Conservation (phyloP, 2,329 filamentous ascomycete species). For the Verticillium tricorpus region DNA sequence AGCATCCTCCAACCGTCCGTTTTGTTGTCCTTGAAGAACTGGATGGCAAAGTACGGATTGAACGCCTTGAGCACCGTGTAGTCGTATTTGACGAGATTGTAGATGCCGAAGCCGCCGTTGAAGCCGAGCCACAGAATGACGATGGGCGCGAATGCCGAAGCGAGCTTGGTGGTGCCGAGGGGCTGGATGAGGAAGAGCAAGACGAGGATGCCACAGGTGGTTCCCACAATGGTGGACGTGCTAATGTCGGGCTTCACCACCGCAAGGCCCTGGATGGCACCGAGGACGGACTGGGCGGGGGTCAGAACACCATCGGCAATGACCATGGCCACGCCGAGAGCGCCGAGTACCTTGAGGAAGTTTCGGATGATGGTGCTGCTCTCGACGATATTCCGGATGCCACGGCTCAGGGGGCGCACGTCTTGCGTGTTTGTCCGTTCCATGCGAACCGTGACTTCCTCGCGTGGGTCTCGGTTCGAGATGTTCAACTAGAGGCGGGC, state of each 20-base stretch:
- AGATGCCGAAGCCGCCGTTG: slow-evolving; percentile 60
- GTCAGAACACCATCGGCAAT: slow-evolving; percentile 64
- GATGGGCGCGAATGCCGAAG: slow-evolving; percentile 59
- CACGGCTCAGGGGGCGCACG: slow-evolving; percentile 44
- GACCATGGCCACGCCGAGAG: slow-evolving; percentile 64
- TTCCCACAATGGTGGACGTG: slow-evolving; percentile 55
- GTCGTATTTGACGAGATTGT: slow-evolving; percentile 51
- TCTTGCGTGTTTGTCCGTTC: slow-evolving; percentile 55
- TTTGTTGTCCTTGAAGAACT: slow-evolving; percentile 55
- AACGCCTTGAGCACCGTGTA: slow-evolving; percentile 52
- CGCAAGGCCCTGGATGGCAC: slow-evolving; percentile 60
- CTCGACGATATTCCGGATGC: slow-evolving; percentile 54
- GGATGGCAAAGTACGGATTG: slow-evolving; percentile 54
- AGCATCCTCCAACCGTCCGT: slow-evolving; percentile 59
- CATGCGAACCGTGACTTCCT: slow-evolving; percentile 51
- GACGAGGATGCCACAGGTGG: slow-evolving; percentile 60
- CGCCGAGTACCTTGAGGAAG: slow-evolving; percentile 56
- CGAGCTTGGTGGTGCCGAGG: slow-evolving; percentile 57
- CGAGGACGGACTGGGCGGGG: slow-evolving; percentile 65
- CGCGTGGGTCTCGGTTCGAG: slow-evolving; percentile 52
- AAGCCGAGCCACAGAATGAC: slow-evolving; percentile 64
- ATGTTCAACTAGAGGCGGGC: slow-evolving; percentile 45
- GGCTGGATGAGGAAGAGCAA: slow-evolving; percentile 61
- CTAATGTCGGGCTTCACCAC: slow-evolving; percentile 55
- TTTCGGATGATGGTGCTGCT: slow-evolving; percentile 45